Base-by-base conservation (phyloP, 768 basidiomycete genomes). In the Suillus plorans region DNA sequence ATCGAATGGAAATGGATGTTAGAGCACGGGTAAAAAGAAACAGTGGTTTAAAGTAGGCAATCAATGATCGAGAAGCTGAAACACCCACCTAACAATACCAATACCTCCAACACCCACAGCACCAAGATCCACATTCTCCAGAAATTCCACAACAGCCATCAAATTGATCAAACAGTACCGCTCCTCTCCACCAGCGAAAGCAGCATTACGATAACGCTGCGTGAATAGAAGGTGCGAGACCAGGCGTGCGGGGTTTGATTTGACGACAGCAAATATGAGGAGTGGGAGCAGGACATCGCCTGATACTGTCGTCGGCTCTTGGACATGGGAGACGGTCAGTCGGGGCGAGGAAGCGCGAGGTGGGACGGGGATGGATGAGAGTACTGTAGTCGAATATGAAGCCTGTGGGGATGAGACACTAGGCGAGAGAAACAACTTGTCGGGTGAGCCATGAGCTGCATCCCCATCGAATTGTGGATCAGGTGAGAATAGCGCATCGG, bases 91-190 rank as follows among this genome's bases (percentile, higher is more conserved):
- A 69, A 88, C 74, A 4, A 85, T 80, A 57, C 80, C 81, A 62
- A 86, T 85, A 41, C 83, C 84, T 60, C 84, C 86, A 7, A 94
- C 76, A 0, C 85, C 89, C 22, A 92, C 78, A 1, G 83, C 85
- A 9, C 84, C 89, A 63, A 97, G 80, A 78, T 98, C 95, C 42
- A 98, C 94, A 72, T 95, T 93, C 78, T 97, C 95, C 60, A 98
- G 81, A 74, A 98, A 99, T 73, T 98, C 96, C 1, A 92, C 93
- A 6, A 97, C 95, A 13, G 97, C 97, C 82, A 96, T 88, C 45
- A 97, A 81, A 76, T 97, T 99, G 74, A 98, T 92, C 47, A 97
- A 83, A 64, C 95, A 98, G 71, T 95, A 99, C 57, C 88, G 89
- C 70, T 94, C 92, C 72, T 98, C 95, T 3, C 95, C 95, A 1